These are phyloP conservation scores for Amyloporia xantha DNA, from an alignment of 768 basidiomycete genomes.

Conservation along the genomic window DNA sequence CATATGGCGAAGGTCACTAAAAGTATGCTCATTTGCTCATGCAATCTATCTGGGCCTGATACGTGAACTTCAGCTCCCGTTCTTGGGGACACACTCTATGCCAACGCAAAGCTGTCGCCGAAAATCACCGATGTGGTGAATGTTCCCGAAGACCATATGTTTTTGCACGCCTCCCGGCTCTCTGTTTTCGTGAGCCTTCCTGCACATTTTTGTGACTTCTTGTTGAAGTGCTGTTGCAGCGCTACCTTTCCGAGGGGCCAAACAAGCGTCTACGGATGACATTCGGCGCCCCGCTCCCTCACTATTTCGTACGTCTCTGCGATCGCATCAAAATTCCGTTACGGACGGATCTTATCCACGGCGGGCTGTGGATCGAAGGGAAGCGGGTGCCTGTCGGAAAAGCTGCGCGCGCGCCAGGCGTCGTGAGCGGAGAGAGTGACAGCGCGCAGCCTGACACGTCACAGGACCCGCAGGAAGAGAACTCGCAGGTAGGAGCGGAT, in stretches of 20 bases:
- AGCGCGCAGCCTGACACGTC: background rate
- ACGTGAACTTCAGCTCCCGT: slow-evolving; percentile 72
- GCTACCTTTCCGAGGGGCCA: slow-evolving; percentile 37
- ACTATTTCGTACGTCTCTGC: slow-evolving; percentile 49
- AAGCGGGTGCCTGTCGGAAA: slow-evolving; percentile 18
- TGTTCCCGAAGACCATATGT: slow-evolving; percentile 37
- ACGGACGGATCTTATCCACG: slow-evolving; percentile 28
- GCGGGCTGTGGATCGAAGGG: slow-evolving; percentile 44
- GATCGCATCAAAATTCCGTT: slow-evolving; percentile 37
- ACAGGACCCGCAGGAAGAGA: background rate
- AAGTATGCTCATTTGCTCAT: slow-evolving; percentile 24
- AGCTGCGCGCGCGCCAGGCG: background rate
- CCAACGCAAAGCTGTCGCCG: slow-evolving; percentile 24
- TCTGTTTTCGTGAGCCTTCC: slow-evolving; percentile 49
- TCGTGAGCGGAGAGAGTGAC: background rate
- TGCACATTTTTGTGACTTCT: background rate
- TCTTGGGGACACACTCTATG: slow-evolving; percentile 53
- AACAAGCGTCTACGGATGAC: slow-evolving; percentile 46
- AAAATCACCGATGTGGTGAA: slow-evolving; percentile 5
- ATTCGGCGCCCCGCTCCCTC: slow-evolving; percentile 51
- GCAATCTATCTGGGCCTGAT: no score
- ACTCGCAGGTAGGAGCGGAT: background rate
- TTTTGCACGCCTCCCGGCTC: slow-evolving; percentile 53
- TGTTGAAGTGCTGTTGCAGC: slow-evolving; percentile 26
- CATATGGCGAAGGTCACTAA: slow-evolving; percentile 49